phyloP scores from a whole-genome alignment of 2,329 filamentous ascomycete species.

The Pestalotiopsis sp. region DNA sequence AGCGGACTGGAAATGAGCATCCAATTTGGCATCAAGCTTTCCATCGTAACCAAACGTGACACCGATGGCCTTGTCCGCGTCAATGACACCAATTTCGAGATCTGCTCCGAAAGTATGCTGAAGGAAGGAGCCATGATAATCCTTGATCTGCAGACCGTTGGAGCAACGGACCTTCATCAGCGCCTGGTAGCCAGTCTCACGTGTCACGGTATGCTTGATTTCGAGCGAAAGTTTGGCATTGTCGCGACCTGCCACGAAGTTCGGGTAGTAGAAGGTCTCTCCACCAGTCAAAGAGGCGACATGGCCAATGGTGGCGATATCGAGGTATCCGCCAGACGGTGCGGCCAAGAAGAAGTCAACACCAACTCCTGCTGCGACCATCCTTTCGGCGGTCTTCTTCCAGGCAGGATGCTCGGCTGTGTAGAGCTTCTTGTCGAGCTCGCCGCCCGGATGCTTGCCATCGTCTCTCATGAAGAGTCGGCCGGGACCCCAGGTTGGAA shows the following conservation, averaged over 20 bases:
- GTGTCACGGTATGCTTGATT: conserved; percentile 80
- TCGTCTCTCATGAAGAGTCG: conserved; percentile 85
- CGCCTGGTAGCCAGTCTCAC: conserved; percentile 93
- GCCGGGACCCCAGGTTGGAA: conserved; percentile 91
- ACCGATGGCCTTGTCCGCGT: conserved; percentile 90
- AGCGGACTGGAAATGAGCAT: conserved; percentile 96
- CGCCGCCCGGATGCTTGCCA: conserved; percentile 80
- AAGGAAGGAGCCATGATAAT: conserved; percentile 92
- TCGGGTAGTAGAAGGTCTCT: conserved; percentile 95
- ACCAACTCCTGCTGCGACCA: conserved; percentile 85
- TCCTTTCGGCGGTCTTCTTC: conserved; percentile 83
- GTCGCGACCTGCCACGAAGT: conserved; percentile 88
- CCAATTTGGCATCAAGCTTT: conserved; percentile 93
- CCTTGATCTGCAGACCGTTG: conserved; percentile 88
- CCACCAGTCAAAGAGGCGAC: conserved; percentile 88
- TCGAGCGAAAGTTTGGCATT: conserved; percentile 82
- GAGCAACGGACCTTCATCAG: conserved; percentile 99
- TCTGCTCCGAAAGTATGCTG: conserved; percentile 96
- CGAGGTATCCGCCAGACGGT: conserved; percentile 86
- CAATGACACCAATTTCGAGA: conserved; percentile 88
- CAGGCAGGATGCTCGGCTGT: conserved; percentile 87
- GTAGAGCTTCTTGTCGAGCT: conserved; percentile 90
- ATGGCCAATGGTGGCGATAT: conserved; percentile 90
- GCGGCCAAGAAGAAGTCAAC: conserved; percentile 94
- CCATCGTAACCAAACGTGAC: conserved; percentile 95